phyloP scores from a whole-genome alignment of 306 rosid genomes.

The Prunus dulcis region DNA sequence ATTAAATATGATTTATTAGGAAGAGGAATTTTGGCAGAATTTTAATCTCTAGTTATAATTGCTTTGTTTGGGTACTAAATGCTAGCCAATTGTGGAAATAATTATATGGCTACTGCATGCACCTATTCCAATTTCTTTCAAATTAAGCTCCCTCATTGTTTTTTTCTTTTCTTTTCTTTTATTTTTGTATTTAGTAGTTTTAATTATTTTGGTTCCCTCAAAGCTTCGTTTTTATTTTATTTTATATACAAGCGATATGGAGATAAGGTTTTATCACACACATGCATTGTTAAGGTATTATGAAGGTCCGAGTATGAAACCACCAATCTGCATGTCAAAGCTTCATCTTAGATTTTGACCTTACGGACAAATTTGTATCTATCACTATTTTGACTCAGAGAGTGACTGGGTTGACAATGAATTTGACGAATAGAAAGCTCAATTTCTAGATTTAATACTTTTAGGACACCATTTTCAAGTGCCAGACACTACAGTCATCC shows the following conservation, averaged over 20 bases:
- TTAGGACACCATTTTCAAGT: not conserved
- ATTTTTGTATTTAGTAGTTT: not conserved
- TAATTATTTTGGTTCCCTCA: not conserved
- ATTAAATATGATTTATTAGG: slow-evolving; percentile 23
- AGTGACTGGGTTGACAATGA: not conserved
- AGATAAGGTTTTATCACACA: no score
- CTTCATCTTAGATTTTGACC: no score
- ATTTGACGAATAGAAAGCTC: not conserved
- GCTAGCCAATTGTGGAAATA: not conserved
- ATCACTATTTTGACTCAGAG: not conserved
- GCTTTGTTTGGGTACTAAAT: slow-evolving; percentile 18
- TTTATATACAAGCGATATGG: no score
- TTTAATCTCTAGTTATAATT: slow-evolving; percentile 7
- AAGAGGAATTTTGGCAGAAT: slow-evolving; percentile 32
- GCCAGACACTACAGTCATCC: not conserved
- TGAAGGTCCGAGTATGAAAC: no score
- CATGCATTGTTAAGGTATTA: accelerated
- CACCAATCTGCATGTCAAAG: no score
- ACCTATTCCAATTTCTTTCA: slow-evolving; percentile 4
- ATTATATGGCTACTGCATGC: not conserved
- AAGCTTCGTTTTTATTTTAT: not conserved
- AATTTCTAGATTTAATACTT: not conserved
- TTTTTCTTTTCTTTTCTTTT: not conserved
- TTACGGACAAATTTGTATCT: no score
- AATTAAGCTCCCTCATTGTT: not conserved